Conservation (phyloP, 495 filamentous ascomycete genomes). For the Annulohypoxylon moriforme region DNA sequence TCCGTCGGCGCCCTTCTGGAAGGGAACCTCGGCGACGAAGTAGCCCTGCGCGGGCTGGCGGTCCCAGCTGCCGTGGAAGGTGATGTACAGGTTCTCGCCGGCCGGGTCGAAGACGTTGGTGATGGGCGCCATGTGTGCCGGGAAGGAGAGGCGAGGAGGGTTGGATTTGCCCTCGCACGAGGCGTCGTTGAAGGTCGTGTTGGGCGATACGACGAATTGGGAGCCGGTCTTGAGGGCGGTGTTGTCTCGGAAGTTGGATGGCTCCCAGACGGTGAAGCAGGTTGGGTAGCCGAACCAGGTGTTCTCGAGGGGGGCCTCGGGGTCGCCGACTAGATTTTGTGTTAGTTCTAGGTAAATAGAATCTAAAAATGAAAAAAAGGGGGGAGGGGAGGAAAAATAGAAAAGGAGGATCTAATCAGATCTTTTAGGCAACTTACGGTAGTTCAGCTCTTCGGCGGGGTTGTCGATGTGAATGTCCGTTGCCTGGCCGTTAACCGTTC, state of each 20-base stretch:
- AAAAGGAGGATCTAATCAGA: no score
- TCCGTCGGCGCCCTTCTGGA: conserved; percentile 53
- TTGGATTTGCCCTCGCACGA: conserved; percentile 56
- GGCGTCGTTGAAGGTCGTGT: conserved; percentile 59
- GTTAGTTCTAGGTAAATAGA: conserved; percentile 34
- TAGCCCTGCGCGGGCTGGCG: conserved; percentile 64
- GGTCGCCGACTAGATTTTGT: conserved; percentile 64
- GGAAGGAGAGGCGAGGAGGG: conserved; percentile 63
- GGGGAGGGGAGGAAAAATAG: no score
- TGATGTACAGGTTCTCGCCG: conserved; percentile 62
- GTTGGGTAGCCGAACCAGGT: conserved; percentile 73
- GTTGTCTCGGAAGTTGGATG: conserved; percentile 58
- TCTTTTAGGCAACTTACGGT: conserved; percentile 55
- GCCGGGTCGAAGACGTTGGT: conserved; percentile 59
- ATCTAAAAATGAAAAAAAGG: no score
- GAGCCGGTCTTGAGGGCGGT: conserved; percentile 58
- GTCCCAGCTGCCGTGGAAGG: conserved; percentile 70
- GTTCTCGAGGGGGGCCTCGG: conserved; percentile 50
- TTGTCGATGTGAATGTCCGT: conserved; percentile 73
- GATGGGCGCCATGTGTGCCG: conserved; percentile 68
- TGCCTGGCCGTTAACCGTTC: conserved; percentile 59
- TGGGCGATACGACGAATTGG: conserved; percentile 63
- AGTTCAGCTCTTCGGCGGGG: conserved; percentile 78
- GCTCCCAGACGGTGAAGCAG: conserved; percentile 72
- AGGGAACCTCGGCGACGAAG: conserved; percentile 60